Percentiles rank a stretch among this genome's conserved stretches.
Conservation (phyloP, 345 rosid species). For the Salix udensis region DNA sequence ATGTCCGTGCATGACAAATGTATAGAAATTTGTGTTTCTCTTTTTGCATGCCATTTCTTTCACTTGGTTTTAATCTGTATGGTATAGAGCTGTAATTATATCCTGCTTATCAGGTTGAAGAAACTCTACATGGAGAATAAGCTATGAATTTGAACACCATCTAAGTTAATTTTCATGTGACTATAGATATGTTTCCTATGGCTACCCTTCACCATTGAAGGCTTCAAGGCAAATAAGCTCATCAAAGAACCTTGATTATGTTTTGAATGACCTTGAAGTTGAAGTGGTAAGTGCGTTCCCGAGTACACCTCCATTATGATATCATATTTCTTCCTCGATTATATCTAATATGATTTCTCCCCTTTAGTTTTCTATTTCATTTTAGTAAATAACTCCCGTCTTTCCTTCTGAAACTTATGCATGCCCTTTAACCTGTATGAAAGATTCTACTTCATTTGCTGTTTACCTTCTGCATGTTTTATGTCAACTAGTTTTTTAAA, state of each 20-base stretch:
- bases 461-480: conserved; percentile 1
- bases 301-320: conserved; percentile 7
- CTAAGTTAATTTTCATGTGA: conserved; percentile 8
- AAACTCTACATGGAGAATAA: neutral
- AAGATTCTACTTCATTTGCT: neutral
- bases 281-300: conserved; percentile 47
- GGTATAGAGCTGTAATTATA: neutral
- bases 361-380: neutral
- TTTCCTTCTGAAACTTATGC: neutral
- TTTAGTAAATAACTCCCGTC: neutral
- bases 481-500: neutral
- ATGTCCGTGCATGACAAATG: neutral
- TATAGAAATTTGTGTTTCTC: neutral
- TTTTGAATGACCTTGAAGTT: conserved; percentile 37
- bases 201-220: conserved; percentile 40
- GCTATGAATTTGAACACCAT: neutral
- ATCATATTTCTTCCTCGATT: neutral
- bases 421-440: neutral
- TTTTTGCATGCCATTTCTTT: neutral
- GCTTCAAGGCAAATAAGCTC: conserved; percentile 31
- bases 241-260: conserved; percentile 24
- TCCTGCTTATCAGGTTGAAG: neutral
- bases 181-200: conserved; percentile 31
- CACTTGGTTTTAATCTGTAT: neutral
- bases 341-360: conserved; percentile 4